Conservation (phyloP, 345 rosid genomes). For the Moringa oleifera region DNA sequence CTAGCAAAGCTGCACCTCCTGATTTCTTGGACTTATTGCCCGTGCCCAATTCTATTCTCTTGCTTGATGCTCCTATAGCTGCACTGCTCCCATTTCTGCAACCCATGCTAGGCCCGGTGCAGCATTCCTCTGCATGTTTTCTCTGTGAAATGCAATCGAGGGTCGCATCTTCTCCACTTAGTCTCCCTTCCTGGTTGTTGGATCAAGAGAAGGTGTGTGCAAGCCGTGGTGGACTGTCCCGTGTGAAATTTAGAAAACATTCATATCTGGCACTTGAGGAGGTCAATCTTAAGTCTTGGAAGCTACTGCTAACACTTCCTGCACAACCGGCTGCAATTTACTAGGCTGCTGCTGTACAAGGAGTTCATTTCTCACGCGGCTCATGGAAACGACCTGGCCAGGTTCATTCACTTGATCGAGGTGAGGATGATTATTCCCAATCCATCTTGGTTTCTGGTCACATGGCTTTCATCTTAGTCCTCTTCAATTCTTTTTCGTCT, state of each 20-base stretch:
- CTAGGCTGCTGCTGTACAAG: constrained; percentile 6
- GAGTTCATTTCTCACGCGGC: constrained; percentile 23
- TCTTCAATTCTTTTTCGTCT: constrained; percentile 53
- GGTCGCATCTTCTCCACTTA: too few relatives aligned
- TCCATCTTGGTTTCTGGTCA: constrained; percentile 22
- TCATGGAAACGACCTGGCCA: constrained; percentile 48
- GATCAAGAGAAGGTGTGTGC: too few relatives aligned
- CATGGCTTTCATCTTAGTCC: constrained; percentile 35
- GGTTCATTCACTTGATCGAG: constrained; percentile 52
- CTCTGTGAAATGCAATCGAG: too few relatives aligned
- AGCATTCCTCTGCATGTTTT: not conserved
- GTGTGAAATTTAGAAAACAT: too few relatives aligned
- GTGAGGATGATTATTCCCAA: constrained; percentile 32
- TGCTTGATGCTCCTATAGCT: constrained; percentile 2
- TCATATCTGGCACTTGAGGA: too few relatives aligned
- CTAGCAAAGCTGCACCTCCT: constrained; percentile 50
- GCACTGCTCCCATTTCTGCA: too few relatives aligned
- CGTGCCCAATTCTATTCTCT: constrained; percentile 68
- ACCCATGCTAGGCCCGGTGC: not conserved
- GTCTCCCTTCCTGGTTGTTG: not conserved
- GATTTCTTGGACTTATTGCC: constrained; percentile 68
- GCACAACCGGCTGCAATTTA: too few relatives aligned
- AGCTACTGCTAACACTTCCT: not conserved
- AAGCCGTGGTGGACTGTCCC: too few relatives aligned
- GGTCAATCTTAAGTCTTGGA: too few relatives aligned